phyloP scores from a whole-genome alignment of 2,329 filamentous ascomycete genomes.

The Paracorniculantispora psalliotae region DNA sequence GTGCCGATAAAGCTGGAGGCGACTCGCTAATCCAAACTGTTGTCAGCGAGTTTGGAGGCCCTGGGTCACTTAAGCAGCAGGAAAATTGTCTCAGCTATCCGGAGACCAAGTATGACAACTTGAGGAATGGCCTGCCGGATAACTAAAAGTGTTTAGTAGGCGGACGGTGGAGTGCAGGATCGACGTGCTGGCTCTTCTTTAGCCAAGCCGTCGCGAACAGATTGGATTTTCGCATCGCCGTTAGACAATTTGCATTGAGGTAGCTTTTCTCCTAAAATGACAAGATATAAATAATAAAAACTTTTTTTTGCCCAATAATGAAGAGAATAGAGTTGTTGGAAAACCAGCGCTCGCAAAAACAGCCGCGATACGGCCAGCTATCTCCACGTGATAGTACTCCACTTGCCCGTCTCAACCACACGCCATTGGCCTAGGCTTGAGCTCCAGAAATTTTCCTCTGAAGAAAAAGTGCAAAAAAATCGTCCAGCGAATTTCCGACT shows the following conservation, averaged over 20 bases:
- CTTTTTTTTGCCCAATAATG: not conserved
- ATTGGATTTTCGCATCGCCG: not conserved
- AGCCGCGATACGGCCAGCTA: not conserved
- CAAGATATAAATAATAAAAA: not conserved
- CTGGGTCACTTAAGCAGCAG: slow-evolving; percentile 41
- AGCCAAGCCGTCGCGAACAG: not conserved
- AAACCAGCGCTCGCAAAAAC: not conserved
- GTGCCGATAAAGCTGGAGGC: slow-evolving; percentile 62
- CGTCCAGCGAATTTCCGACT: slow-evolving; percentile 9
- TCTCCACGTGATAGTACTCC: slow-evolving; percentile 17
- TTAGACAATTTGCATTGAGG: too few relatives aligned
- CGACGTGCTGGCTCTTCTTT: not conserved
- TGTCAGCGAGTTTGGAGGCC: slow-evolving; percentile 54
- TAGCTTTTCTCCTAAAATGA: too few relatives aligned
- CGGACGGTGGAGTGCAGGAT: not conserved
- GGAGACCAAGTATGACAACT: slow-evolving; percentile 64
- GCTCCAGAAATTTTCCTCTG: slow-evolving; percentile 29
- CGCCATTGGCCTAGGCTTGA: slow-evolving; percentile 13
- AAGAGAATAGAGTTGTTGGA: not conserved
- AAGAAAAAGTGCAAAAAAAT: slow-evolving; percentile 29
- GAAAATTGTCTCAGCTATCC: slow-evolving; percentile 61
- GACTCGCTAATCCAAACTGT: slow-evolving; percentile 65
- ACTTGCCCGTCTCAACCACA: slow-evolving; percentile 17
- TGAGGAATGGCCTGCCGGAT: slow-evolving; percentile 52
- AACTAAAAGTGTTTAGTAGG: slow-evolving; percentile 24